A percentile compares a stretch with the other conserved stretches of the same genome.
Conservation (phyloP, 23 red algal genomes). For the Gracilaria gracilis region DNA sequence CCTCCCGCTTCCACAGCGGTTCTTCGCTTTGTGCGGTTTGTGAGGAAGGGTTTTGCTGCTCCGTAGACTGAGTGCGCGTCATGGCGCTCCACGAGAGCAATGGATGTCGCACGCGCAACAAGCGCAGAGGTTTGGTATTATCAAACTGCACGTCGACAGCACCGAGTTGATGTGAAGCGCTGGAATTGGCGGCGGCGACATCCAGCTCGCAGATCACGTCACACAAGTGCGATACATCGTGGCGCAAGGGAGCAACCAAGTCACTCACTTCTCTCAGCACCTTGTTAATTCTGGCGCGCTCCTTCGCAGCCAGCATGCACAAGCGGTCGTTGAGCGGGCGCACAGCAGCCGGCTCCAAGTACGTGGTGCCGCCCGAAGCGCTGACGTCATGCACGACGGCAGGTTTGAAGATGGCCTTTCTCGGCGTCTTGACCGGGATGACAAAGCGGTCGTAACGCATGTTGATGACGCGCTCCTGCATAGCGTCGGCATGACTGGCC, state of each 20-base stretch:
- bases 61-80: background rate
- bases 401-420: conserved; percentile 50
- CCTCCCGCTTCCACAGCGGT: conserved; percentile 26
- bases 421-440: conserved; percentile 85
- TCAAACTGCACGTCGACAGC: conserved; percentile 74
- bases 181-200: conserved; percentile 76
- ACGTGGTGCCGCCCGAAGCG: conserved; percentile 78
- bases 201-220: conserved; percentile 71
- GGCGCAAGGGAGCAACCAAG: conserved; percentile 57
- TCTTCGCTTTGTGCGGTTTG: background rate
- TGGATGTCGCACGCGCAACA: conserved; percentile 82
- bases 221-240: conserved; percentile 35
- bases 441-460: conserved; percentile 93
- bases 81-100: conserved; percentile 73
- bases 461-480: conserved; percentile 85
- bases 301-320: conserved; percentile 68
- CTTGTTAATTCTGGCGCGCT: conserved; percentile 62
- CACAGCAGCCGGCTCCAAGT: conserved; percentile 85
- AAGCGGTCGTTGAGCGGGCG: conserved; percentile 66
- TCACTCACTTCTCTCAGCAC: conserved; percentile 57
- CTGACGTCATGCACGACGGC: conserved; percentile 92
- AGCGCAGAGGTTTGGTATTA: conserved; percentile 32
- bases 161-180: conserved; percentile 39
- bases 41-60: background rate
- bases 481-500: conserved; percentile 46